Base-by-base conservation (phyloP, 805 yeast species). In the Pichia cabralensis region DNA sequence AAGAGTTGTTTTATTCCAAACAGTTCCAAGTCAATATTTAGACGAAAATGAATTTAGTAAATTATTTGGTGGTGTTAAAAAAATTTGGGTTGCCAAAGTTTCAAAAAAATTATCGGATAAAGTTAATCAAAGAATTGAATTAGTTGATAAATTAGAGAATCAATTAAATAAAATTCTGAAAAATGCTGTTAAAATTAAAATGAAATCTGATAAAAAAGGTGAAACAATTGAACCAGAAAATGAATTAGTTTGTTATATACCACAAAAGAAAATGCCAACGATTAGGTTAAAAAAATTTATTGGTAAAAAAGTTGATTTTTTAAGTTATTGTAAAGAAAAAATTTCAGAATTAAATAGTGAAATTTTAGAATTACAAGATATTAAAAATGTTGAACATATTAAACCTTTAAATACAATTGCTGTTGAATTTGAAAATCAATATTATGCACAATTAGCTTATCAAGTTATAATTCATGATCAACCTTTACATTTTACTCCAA, bases 1-100 rank as follows among this genome's bases (percentile, higher is more conserved):
- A 10, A 74, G 95, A 54, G 80, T 89, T 2, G 84, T 89, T 2
- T 64, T 89, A 33, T 76, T 88, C 56, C 94, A 82, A 58, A 72
- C 82, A 8, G 89, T 86, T 6, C 92, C 96, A 9, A 73, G 77
- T 38, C 71, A 76, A 38, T 73, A 74, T 48, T 62, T 84, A 38
- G 76, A 75, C 52, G 94, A 80, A 51, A 64, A 68, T 36, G 85
- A 82, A 35, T 73, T 89, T 40, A 64, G 71, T 47, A 78, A 78
- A 51, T 53, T 88, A 38, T 88, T 85, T 50, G 77, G 74, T 28
- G 95, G 95, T 43, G 95, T 85, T 26, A 80, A 74, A 49, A 65
- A 74, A 41, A 80, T 89, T 31, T 83, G 86, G 76, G 76, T 86
- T 29, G 76, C 88, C 20, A 71, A 95, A 52, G 76, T 74, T 41